Evolutionary conservation across 768 basidiomycete genomes (phyloP).

Genomic region (Boletus insuetus): DNA sequence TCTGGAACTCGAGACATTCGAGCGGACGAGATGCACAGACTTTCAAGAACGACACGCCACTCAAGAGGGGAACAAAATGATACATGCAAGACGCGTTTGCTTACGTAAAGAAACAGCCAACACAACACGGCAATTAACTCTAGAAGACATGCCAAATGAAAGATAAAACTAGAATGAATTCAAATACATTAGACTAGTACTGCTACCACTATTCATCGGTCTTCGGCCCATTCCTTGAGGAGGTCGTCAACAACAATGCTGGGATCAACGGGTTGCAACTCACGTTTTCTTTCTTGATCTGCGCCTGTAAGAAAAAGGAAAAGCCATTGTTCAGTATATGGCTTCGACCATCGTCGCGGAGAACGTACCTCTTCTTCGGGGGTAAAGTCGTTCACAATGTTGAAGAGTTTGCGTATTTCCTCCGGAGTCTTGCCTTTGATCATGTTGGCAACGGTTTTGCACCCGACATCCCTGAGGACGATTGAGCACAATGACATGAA

Average conservation of each 20-base stretch:
- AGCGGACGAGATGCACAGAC: neutral
- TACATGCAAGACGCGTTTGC: neutral
- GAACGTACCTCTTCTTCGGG: slow-evolving; percentile 91
- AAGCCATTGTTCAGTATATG: neutral
- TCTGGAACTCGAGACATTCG: slow-evolving; percentile 60
- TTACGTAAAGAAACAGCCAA: slow-evolving; percentile 17
- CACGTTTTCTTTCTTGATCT: slow-evolving; percentile 99
- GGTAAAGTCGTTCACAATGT: slow-evolving; percentile 97
- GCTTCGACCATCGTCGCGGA: neutral
- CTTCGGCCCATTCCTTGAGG: slow-evolving; percentile 87
- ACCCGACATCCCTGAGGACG: slow-evolving; percentile 81
- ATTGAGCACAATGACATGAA: slow-evolving; percentile 3
- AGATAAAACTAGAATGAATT: slow-evolving; percentile 19
- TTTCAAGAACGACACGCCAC: slow-evolving; percentile 1
- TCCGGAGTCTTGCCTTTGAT: slow-evolving; percentile 99
- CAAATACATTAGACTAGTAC: slow-evolving; percentile 24
- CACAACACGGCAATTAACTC: neutral
- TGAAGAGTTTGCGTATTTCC: slow-evolving; percentile 97
- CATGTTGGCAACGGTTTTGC: slow-evolving; percentile 99
- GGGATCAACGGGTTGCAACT: slow-evolving; percentile 32
- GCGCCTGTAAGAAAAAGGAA: slow-evolving; percentile 52
- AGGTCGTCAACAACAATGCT: slow-evolving; percentile 16
- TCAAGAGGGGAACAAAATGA: neutral
- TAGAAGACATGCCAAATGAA: slow-evolving; percentile 11
- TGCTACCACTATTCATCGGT: slow-evolving; percentile 53